Conservation (phyloP, 768 basidiomycete species). For the Basidioascus undulatus region DNA sequence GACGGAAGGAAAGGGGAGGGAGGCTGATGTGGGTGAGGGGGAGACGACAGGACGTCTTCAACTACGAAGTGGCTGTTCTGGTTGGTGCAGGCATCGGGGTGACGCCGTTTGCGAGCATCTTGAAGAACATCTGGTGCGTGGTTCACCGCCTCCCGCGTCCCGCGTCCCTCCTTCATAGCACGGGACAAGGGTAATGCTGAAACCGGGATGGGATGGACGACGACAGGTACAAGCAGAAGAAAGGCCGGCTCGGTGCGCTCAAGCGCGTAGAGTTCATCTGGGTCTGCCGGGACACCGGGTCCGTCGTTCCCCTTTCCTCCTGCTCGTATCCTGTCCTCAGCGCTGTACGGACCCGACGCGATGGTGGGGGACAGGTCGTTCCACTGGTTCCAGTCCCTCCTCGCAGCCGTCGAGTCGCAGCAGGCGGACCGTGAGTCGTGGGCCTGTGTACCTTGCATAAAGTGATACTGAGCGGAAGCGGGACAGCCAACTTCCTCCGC, state of each 20-base stretch:
- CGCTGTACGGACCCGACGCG: too few relatives aligned
- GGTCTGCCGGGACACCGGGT: conserved; percentile 77
- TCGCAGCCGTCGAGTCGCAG: conserved; percentile 13
- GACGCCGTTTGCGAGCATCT: conserved; percentile 79
- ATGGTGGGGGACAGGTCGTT: too few relatives aligned
- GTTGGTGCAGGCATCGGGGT: conserved; percentile 90
- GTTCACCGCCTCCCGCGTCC: neutral
- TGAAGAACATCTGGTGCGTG: conserved; percentile 65
- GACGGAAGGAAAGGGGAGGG: too few relatives aligned
- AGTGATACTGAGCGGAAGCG: too few relatives aligned
- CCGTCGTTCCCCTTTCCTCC: too few relatives aligned
- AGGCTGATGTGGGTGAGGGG: conserved; percentile 12
- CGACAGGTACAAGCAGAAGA: conserved; percentile 44
- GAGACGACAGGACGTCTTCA: conserved; percentile 37
- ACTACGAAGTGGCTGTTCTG: conserved; percentile 64
- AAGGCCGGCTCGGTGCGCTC: conserved; percentile 48
- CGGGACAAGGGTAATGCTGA: neutral
- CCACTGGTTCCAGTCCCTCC: neutral
- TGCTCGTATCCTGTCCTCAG: too few relatives aligned
- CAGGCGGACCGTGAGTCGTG: conserved; percentile 54
- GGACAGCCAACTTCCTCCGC: conserved; percentile 74
- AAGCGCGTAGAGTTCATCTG: conserved; percentile 85
- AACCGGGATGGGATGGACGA: neutral
- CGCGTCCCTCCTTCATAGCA: neutral
- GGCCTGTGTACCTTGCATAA: neutral